Conservation (phyloP, 495 filamentous ascomycete species). For the Diplogelasinospora grovesii region DNA sequence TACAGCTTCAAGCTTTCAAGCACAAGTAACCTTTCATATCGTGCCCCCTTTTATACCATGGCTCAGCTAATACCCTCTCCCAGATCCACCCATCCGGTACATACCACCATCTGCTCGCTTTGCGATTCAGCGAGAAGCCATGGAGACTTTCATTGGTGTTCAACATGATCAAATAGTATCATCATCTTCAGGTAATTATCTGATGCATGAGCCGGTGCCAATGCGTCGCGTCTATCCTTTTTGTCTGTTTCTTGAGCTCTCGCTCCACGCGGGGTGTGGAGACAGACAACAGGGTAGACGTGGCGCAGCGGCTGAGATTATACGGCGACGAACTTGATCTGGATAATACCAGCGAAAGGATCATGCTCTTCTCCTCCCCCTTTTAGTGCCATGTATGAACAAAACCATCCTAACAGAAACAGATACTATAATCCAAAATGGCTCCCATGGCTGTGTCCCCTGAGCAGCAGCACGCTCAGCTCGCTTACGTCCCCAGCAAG, state of each 20-base stretch:
- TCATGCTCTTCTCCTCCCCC: conserved; percentile 61
- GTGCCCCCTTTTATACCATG: too few relatives aligned
- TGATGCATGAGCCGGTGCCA: conserved; percentile 39
- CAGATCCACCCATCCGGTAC: too few relatives aligned
- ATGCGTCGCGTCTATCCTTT: too few relatives aligned
- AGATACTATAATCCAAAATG: conserved; percentile 49
- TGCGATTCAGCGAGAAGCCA: too few relatives aligned
- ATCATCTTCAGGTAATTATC: conserved; percentile 32
- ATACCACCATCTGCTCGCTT: too few relatives aligned
- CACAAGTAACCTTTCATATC: too few relatives aligned
- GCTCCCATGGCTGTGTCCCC: conserved; percentile 58
- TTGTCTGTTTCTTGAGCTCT: conserved; percentile 3
- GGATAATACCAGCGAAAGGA: conserved; percentile 99
- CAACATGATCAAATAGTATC: conserved; percentile 21
- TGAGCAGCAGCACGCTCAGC: conserved; percentile 17
- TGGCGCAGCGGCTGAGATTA: conserved; percentile 75
- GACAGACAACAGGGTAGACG: background rate
- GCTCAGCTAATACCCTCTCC: too few relatives aligned
- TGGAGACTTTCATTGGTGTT: conserved; percentile 19
- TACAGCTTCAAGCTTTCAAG: too few relatives aligned
- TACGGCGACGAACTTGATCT: conserved; percentile 95
- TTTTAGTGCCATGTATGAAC: too few relatives aligned
- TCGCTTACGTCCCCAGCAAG: conserved; percentile 26
- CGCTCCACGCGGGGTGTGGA: background rate
- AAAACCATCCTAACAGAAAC: conserved; percentile 29